Evolutionary conservation across 495 filamentous ascomycete species (phyloP), one percentile per base, ranked within the genome.

Genomic region (Neurospora africana): DNA sequence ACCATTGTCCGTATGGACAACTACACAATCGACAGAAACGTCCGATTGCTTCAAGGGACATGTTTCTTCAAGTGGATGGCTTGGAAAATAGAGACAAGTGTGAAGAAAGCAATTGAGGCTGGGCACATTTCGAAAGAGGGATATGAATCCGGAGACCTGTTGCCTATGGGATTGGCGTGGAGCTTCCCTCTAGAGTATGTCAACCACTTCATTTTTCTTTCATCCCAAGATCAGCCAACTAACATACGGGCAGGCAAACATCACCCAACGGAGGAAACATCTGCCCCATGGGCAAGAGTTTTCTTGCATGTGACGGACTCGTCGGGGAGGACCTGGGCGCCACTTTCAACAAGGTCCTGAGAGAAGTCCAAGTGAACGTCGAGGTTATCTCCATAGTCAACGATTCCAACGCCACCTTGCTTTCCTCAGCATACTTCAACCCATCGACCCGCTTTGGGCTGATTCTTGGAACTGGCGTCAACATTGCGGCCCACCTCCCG

Each of bases 221-320:
- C 27, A 70, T 69, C 70, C 68, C 65, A 69, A 65, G 15, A 40
- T 23, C 21, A 38, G 41, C 6, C 53, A 33, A 61, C 73, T 82
- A 58, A 79, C 71, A 70, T 0, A 35, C 35, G 53, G 47, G 58
- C 73, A 94, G 92, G 80, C 93, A 96, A 89, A 89, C 91, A 68
- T 90, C 91, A 15, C 82, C 93, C 38, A 84, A 88, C 53, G 89
- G 91, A 71, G 93, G 92, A 43, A 91, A 89, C 40, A 81, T 96
- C 43, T 91, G 90, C 84, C 88, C 87, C 5, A 95, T 95, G 93
- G 93, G 93, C 68, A 96, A 96, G 81, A 91, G 91, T 30, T 95
- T 95, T 70, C 71, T 85, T 27, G 86, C 86, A 68, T 82, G 82
- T 11, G 82, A 82, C 37, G 86, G 84, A 6, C 80, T 88, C 3